Evolutionary conservation across 2,329 filamentous ascomycete genomes (phyloP).

Genomic region (Scedosporium apiospermum): DNA sequence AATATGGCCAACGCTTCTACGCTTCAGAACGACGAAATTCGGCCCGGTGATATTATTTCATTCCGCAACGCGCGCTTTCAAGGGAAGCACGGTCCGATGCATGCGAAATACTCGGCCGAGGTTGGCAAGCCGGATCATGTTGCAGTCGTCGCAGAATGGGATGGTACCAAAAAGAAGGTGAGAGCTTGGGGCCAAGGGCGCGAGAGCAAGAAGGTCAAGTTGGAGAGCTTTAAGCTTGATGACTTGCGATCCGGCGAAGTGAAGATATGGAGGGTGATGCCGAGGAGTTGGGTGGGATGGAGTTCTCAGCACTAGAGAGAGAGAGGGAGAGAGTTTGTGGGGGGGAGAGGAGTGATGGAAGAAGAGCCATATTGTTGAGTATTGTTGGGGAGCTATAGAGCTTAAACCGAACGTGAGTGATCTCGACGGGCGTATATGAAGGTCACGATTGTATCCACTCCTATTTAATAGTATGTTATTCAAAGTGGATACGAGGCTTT

Average conservation of each 20-base stretch:
- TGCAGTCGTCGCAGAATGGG: slow-evolving; percentile 88
- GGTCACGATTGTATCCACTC: too few species aligned
- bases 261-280: slow-evolving; percentile 94
- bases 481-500: too few species aligned
- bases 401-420: neutral
- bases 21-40: slow-evolving; percentile 84
- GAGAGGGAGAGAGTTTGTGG: too few species aligned
- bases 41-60: slow-evolving; percentile 83
- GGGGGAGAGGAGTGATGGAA: too few species aligned
- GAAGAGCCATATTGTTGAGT: too few species aligned
- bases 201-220: slow-evolving; percentile 86
- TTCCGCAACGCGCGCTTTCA: slow-evolving; percentile 92
- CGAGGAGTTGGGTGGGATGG: slow-evolving; percentile 88
- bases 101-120: slow-evolving; percentile 83
- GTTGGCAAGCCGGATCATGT: slow-evolving; percentile 87
- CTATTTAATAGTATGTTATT: too few species aligned
- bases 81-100: slow-evolving; percentile 90
- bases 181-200: slow-evolving; percentile 90
- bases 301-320: slow-evolving; percentile 45
- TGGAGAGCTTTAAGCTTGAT: slow-evolving; percentile 88
- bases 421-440: neutral
- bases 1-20: slow-evolving; percentile 93
- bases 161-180: slow-evolving; percentile 97
- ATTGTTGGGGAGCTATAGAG: neutral
- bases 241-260: slow-evolving; percentile 90